Evolutionary conservation across 2,329 filamentous ascomycete species (phyloP), one percentile per base, ranked within the genome.

Genomic region (Aureobasidium sp.): DNA sequence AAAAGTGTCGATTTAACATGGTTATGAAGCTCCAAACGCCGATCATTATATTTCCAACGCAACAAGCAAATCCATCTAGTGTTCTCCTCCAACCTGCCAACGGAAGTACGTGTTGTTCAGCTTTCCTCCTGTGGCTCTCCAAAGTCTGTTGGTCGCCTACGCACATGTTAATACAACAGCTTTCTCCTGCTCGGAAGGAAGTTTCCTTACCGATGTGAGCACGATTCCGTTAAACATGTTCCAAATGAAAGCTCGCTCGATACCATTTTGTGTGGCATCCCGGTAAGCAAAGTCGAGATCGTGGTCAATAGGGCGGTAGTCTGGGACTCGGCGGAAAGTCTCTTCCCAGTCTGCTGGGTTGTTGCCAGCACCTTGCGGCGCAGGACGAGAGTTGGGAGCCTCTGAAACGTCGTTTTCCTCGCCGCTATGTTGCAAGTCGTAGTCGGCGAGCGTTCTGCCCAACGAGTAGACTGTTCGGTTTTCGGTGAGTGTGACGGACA

Each of bases 61-160:
- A 11, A n/a, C 11, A 45, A n/a, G 24, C 7, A 24, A 12, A 11
- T 45, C 37, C n/a, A 29, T 19, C 56, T 22, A 56, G 27, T 61
- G 52, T 68, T 85, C 82, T 14, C 82, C 82, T 12, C 83, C 82
- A 62, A 85, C 71, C 35, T 78, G 75, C 66, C 82, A 82, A 35
- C 74, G 74, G 56, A 83, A 81, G 24, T 78, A 70, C n/a, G 70
- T 69, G 63, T 79, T 73, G 67, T 80, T 80, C 11, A 82, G 63
- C 63, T 69, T 78, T 0, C 81, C 81, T 2, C 76, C 73, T 0
- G 81, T 83, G 5, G 70, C 70, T n/a, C 77, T 70, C 82, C 82
- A 85, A 1, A 79, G 61, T 45, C 78, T 73, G 3, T 76, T 74
- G 8, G 70, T 68, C 58, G 76, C 70, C 74, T 78, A 59, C 53